A percentile compares a stretch with the other conserved stretches of the same genome.
These are phyloP conservation scores for Chlorociboria aeruginascens DNA, from an alignment of 495 filamentous ascomycete species.

Conservation along the genomic window DNA sequence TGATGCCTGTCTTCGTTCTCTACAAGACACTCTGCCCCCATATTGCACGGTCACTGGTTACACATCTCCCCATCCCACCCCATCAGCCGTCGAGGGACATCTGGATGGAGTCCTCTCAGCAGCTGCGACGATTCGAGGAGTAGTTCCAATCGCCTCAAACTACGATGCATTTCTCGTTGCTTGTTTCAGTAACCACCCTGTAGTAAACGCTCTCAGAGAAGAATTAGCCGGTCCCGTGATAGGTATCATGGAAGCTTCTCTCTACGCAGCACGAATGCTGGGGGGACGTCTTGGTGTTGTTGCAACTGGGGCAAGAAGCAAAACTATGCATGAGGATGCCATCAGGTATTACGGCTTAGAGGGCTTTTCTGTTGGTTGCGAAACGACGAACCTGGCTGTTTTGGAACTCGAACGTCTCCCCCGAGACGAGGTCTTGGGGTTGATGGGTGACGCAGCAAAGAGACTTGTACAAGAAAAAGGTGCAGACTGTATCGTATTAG, in stretches of 20 bases:
- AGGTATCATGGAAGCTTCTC: constrained; percentile 37
- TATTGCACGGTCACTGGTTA: constrained; percentile 32
- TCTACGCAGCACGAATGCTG: constrained; percentile 26
- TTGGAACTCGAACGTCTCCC: constrained; percentile 29
- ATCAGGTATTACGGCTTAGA: constrained; percentile 28
- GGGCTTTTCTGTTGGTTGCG: constrained; percentile 28
- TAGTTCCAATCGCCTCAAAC: constrained; percentile 25
- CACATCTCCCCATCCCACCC: constrained; percentile 31
- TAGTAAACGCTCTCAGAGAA: constrained; percentile 35
- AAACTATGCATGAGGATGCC: constrained; percentile 28
- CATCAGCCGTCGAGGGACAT: constrained; percentile 33
- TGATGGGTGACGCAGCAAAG: constrained; percentile 26
- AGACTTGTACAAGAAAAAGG: constrained; percentile 27
- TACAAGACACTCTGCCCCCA: constrained; percentile 28
- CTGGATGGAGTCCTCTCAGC: constrained; percentile 33
- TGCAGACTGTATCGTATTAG: constrained; percentile 33
- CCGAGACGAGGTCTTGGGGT: constrained; percentile 25
- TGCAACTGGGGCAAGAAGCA: constrained; percentile 26
- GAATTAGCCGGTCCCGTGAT: constrained; percentile 31
- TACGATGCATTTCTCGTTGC: constrained; percentile 38
- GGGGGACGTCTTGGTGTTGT: constrained; percentile 31
- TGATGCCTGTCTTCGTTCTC: constrained; percentile 26
- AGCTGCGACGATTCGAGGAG: constrained; percentile 26
- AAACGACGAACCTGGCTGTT: constrained; percentile 27
- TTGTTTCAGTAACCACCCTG: constrained; percentile 37